phyloP scores from a whole-genome alignment of 2,329 filamentous ascomycete species.

The Zasmidium citrigriseum region DNA sequence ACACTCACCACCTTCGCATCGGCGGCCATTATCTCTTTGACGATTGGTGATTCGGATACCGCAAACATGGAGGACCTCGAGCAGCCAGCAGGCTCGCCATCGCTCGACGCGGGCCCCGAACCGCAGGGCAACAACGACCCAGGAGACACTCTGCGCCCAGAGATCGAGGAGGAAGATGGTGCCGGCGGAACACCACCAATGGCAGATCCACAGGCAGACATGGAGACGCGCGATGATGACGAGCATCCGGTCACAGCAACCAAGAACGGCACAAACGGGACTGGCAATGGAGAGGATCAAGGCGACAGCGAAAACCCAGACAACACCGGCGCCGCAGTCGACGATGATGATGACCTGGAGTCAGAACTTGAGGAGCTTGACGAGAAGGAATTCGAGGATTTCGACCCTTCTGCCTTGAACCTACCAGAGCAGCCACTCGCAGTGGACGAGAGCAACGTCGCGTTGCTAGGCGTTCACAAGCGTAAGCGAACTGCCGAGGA shows the following conservation, averaged over 20 bases:
- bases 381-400: conserved; percentile 66
- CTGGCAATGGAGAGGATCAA: conserved; percentile 32
- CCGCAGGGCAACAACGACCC: conserved; percentile 52
- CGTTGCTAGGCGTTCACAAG: conserved; percentile 63
- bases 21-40: neutral
- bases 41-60: neutral
- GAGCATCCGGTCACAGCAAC: conserved; percentile 27
- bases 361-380: conserved; percentile 64
- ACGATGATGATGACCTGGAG: conserved; percentile 58
- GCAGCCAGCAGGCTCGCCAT: conserved; percentile 36
- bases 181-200: conserved; percentile 46
- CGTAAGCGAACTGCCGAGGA: conserved; percentile 64
- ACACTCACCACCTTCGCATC: neutral
- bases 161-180: conserved; percentile 50
- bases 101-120: conserved; percentile 41
- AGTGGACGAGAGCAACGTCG: conserved; percentile 64
- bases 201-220: conserved; percentile 45
- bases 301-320: conserved; percentile 18
- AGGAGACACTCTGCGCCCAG: conserved; percentile 47
- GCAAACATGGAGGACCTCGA: conserved; percentile 46
- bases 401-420: conserved; percentile 61
- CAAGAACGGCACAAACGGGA: conserved; percentile 17
- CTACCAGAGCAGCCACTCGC: conserved; percentile 59
- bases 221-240: conserved; percentile 45
- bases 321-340: conserved; percentile 35